Percentiles rank a stretch among this genome's conserved stretches.
phyloP scores from a whole-genome alignment of 768 basidiomycete species.

The Bullera alba region DNA sequence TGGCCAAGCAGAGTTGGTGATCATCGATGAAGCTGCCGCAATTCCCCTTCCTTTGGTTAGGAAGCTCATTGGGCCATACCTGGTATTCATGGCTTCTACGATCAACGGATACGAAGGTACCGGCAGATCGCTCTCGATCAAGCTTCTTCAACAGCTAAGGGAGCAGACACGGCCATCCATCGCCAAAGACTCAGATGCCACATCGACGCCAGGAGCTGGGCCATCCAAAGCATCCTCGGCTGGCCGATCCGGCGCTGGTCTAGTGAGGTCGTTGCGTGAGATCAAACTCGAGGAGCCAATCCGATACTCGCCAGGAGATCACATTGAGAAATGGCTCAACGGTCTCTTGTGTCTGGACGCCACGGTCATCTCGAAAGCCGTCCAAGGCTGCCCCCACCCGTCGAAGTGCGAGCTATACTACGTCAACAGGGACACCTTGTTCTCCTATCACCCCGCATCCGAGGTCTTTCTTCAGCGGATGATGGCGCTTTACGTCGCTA shows the following conservation, averaged over 20 bases:
- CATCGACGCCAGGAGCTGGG: constrained; percentile 40
- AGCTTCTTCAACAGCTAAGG: constrained; percentile 92
- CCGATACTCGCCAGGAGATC: constrained; percentile 77
- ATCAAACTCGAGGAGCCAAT: constrained; percentile 93
- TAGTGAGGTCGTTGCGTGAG: constrained; percentile 72
- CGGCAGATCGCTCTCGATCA: constrained; percentile 94
- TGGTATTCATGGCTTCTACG: constrained; percentile 98
- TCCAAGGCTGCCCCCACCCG: constrained; percentile 84
- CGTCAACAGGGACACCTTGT: constrained; percentile 89
- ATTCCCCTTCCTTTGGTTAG: constrained; percentile 93
- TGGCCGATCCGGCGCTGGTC: constrained; percentile 26
- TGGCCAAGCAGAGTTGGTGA: constrained; percentile 92
- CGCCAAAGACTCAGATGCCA: constrained; percentile 55
- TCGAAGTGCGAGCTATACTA: constrained; percentile 90
- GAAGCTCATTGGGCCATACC: constrained; percentile 85
- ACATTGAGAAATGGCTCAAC: constrained; percentile 93
- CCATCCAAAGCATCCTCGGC: constrained; percentile 47
- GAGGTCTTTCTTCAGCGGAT: constrained; percentile 95
- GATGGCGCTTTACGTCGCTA: constrained; percentile 96
- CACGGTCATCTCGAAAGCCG: constrained; percentile 52
- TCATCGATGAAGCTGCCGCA: constrained; percentile 97
- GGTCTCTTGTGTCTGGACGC: constrained; percentile 83
- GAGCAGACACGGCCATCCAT: constrained; percentile 79
- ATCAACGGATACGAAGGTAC: constrained; percentile 99
- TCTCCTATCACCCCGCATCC: constrained; percentile 95